Evolutionary conservation across 2,329 filamentous ascomycete species (phyloP).

Genomic region (Simplicillium aogashimaense): DNA sequence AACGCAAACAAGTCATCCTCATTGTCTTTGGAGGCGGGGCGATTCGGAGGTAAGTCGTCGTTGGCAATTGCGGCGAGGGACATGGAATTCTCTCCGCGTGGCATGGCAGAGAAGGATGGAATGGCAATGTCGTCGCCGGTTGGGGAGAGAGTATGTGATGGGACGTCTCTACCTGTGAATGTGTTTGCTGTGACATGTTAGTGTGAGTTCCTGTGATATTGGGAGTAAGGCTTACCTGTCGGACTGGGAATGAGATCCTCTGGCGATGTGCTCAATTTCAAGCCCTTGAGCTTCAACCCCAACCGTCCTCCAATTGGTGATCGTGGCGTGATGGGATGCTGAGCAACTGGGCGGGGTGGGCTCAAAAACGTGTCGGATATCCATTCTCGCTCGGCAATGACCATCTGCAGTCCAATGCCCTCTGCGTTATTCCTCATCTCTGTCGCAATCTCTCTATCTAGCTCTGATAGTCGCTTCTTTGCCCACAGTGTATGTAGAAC

Average conservation of each 20-base stretch:
- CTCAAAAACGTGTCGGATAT: slow-evolving; percentile 64
- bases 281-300: slow-evolving; percentile 68
- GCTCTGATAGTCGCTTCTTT: slow-evolving; percentile 64
- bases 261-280: slow-evolving; percentile 67
- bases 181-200: slow-evolving; percentile 19
- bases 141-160: slow-evolving; percentile 21
- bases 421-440: slow-evolving; percentile 69
- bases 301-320: slow-evolving; percentile 58
- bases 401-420: slow-evolving; percentile 78
- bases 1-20: slow-evolving; percentile 83
- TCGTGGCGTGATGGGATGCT: slow-evolving; percentile 46
- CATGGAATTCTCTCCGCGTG: slow-evolving; percentile 14
- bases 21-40: slow-evolving; percentile 13
- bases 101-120: slow-evolving; percentile 23
- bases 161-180: slow-evolving; percentile 21
- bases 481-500: slow-evolving; percentile 89
- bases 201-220: slow-evolving; percentile 3
- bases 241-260: slow-evolving; percentile 47
- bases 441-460: slow-evolving; percentile 65
- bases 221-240: slow-evolving; percentile 33
- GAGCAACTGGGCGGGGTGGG: slow-evolving; percentile 12
- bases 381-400: slow-evolving; percentile 73
- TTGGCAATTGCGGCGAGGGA: slow-evolving; percentile 23
- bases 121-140: slow-evolving; percentile 22
- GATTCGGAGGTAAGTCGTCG: slow-evolving; percentile 11